Evolutionary conservation across 1,284 basidiomycete species (phyloP).

Genomic region (Cutaneotrichosporon sp.): DNA sequence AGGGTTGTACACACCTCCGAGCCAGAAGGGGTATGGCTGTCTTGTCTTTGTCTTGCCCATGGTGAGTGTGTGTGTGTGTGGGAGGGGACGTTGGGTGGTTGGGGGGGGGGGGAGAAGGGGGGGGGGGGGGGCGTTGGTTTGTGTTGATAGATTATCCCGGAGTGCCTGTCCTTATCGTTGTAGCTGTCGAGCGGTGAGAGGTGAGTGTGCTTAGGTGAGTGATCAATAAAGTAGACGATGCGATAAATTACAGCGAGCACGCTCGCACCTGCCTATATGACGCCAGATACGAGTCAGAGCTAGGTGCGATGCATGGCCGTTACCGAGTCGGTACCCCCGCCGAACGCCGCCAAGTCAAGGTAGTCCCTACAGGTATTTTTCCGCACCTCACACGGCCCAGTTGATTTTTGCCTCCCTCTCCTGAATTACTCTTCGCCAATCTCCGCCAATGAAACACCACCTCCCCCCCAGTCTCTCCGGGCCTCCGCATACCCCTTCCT

Average conservation of each 20-base stretch:
- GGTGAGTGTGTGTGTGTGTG: background rate
- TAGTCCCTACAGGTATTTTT: background rate
- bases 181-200: background rate
- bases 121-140: background rate
- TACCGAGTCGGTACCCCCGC: conserved; percentile 1
- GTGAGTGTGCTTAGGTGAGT: background rate
- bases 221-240: too few relatives aligned
- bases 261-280: background rate
- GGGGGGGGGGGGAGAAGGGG: background rate
- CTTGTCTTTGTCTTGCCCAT: conserved; percentile 16
- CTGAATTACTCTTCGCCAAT: background rate
- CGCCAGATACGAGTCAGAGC: background rate
- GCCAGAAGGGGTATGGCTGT: conserved; percentile 29
- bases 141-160: background rate
- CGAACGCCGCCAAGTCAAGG: background rate
- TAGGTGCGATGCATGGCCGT: background rate
- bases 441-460: background rate
- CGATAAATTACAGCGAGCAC: background rate
- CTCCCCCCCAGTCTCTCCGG: background rate
- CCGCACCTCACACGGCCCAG: background rate
- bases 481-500: background rate
- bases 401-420: background rate
- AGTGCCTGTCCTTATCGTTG: background rate
- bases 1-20: conserved; percentile 20
- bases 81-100: background rate